Percentiles rank a stretch among this genome's conserved stretches.
Evolutionary conservation across 2,329 filamentous ascomycete genomes (phyloP).

Genomic region (Colletotrichum brevisporum): DNA sequence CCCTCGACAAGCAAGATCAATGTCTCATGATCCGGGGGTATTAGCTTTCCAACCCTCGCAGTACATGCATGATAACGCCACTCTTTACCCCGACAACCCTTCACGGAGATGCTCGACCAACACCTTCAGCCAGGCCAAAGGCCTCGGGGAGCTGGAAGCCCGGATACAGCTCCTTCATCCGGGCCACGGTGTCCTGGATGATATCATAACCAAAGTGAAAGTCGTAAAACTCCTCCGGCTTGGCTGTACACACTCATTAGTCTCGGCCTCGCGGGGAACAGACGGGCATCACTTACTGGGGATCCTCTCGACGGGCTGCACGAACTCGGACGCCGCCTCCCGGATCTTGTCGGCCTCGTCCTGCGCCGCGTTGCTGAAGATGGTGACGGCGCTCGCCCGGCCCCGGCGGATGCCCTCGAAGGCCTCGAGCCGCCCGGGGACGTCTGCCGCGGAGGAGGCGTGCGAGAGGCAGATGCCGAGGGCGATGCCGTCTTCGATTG

Average conservation of each 20-base stretch:
- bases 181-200: constrained; percentile 5
- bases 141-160: constrained; percentile 7
- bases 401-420: constrained; percentile 47
- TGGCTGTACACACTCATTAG: constrained; percentile 17
- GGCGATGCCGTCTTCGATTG: constrained; percentile 53
- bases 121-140: neutral
- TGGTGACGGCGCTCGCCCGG: constrained; percentile 53
- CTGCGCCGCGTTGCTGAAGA: constrained; percentile 56
- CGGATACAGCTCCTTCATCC: constrained; percentile 15
- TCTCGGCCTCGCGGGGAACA: neutral
- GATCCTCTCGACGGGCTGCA: constrained; percentile 47
- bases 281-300: constrained; percentile 45
- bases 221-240: constrained; percentile 36
- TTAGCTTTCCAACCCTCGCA: too few relatives aligned
- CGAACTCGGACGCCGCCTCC: constrained; percentile 44
- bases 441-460: constrained; percentile 37
- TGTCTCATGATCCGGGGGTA: too few relatives aligned
- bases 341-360: constrained; percentile 50
- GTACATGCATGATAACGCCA: too few relatives aligned
- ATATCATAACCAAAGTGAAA: constrained; percentile 36
- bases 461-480: constrained; percentile 48
- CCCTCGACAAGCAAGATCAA: too few relatives aligned
- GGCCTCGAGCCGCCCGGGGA: constrained; percentile 44
- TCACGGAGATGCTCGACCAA: neutral
- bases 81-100: neutral